Evolutionary conservation across 2,329 filamentous ascomycete genomes (phyloP).

Genomic region (Clarireedia paspali): DNA sequence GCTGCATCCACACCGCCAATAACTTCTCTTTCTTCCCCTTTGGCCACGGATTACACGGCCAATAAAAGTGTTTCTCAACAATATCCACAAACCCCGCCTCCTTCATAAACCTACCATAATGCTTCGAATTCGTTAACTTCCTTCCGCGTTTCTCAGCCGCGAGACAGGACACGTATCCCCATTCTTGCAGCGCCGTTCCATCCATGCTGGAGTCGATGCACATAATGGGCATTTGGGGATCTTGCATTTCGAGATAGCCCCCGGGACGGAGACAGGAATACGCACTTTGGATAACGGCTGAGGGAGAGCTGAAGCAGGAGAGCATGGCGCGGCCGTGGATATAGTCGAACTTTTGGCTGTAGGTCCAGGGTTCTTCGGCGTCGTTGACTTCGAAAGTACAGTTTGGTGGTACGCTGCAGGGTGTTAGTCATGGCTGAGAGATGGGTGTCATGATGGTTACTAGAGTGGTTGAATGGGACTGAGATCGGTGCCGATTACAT

Average conservation of each 20-base stretch:
- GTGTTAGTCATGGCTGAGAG: not conserved
- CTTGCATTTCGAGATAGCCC: constrained; percentile 14
- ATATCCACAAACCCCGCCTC: constrained; percentile 48
- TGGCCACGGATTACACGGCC: constrained; percentile 45
- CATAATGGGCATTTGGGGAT: constrained; percentile 1
- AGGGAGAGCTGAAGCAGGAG: constrained; percentile 20
- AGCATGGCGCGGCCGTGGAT: constrained; percentile 41
- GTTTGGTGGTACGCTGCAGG: constrained; percentile 36
- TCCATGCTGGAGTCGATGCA: not conserved
- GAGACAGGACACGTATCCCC: not conserved
- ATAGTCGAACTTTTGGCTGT: constrained; percentile 40
- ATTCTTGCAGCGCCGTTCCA: constrained; percentile 2
- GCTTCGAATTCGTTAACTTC: constrained; percentile 23
- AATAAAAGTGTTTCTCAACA: constrained; percentile 38
- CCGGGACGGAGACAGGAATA: constrained; percentile 2
- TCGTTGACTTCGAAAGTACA: constrained; percentile 46
- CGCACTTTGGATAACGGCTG: constrained; percentile 31
- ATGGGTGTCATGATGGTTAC: not conserved
- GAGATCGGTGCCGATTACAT: constrained; percentile 26
- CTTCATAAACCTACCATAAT: constrained; percentile 32
- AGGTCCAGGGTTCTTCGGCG: constrained; percentile 41
- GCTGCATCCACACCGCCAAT: constrained; percentile 32
- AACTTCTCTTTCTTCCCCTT: constrained; percentile 44
- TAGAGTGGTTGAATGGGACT: constrained; percentile 25
- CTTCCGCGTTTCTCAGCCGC: constrained; percentile 3